Evolutionary conservation across 148 eudicot genomes (phyloP).

Genomic region (Arbutus unedo): DNA sequence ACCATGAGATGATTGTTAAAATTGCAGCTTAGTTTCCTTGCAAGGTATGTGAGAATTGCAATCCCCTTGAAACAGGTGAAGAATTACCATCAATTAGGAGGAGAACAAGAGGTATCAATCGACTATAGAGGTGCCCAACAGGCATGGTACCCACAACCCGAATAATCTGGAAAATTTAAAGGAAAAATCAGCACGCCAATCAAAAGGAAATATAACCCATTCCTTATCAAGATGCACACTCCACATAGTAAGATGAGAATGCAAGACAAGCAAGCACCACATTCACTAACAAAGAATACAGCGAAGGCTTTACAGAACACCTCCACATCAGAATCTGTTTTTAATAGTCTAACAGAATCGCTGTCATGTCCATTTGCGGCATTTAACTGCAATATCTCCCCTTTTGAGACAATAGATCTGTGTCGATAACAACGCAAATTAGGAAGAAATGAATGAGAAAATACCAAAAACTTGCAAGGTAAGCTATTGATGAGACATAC

Average conservation of each 20-base stretch:
- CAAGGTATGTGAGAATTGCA: neutral
- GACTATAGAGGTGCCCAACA: conserved; percentile 74
- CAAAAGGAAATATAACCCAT: conserved; percentile 6
- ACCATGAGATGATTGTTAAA: conserved; percentile 7
- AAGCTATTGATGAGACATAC: conserved; percentile 31
- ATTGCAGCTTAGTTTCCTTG: neutral
- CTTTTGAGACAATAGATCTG: conserved; percentile 61
- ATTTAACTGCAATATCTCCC: conserved; percentile 41
- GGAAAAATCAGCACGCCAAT: neutral
- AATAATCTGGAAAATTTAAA: conserved; percentile 42
- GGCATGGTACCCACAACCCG: conserved; percentile 57
- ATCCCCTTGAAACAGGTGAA: conserved; percentile 1
- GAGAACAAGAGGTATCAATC: conserved; percentile 89
- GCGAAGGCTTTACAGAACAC: conserved; percentile 24
- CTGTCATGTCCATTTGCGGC: conserved; percentile 26
- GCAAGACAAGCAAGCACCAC: neutral
- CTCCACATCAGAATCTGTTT: conserved; percentile 41
- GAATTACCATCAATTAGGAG: conserved; percentile 87
- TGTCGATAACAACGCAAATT: neutral
- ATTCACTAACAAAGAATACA: neutral
- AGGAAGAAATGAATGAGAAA: neutral
- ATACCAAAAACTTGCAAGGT: neutral
- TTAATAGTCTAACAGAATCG: conserved; percentile 20
- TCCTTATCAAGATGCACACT: neutral
- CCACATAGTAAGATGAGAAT: neutral